Percentiles rank a stretch among this genome's conserved stretches.
Evolutionary conservation across 1,284 basidiomycete species (phyloP).

Genomic region (Xerocomus nothofagi): DNA sequence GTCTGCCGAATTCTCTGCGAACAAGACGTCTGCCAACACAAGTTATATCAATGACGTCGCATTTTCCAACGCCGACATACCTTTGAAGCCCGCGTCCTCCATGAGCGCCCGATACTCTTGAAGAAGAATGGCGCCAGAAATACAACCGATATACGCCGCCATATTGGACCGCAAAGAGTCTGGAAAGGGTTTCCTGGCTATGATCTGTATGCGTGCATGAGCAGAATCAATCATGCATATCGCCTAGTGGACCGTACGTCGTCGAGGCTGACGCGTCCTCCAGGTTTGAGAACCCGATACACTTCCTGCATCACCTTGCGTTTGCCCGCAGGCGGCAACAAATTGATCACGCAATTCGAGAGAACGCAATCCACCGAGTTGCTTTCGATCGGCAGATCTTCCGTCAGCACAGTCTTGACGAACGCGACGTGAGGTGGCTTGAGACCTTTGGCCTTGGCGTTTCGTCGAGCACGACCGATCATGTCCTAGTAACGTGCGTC

Average conservation of each 20-base stretch:
- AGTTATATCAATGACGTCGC: neutral
- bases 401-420: slow-evolving; percentile 41
- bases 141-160: slow-evolving; percentile 43
- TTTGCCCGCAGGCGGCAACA: slow-evolving; percentile 45
- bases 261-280: slow-evolving; percentile 46
- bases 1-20: slow-evolving; percentile 43
- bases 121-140: slow-evolving; percentile 43
- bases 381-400: slow-evolving; percentile 46
- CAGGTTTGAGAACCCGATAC: slow-evolving; percentile 48
- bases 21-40: slow-evolving; percentile 38
- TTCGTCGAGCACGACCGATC: slow-evolving; percentile 47
- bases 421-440: slow-evolving; percentile 49
- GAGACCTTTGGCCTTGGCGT: slow-evolving; percentile 41
- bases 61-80: slow-evolving; percentile 24
- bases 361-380: slow-evolving; percentile 51
- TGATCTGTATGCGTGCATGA: slow-evolving; percentile 36
- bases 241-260: slow-evolving; percentile 18
- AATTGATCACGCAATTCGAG: slow-evolving; percentile 57
- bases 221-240: neutral
- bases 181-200: slow-evolving; percentile 45
- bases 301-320: slow-evolving; percentile 43
- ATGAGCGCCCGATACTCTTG: slow-evolving; percentile 41
- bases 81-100: slow-evolving; percentile 41
- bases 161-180: slow-evolving; percentile 41
- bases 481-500: slow-evolving; percentile 41